Percentiles rank a stretch among this genome's conserved stretches.
Conservation (phyloP, 2,329 filamentous ascomycete genomes). For the Penicillium fuscoglaucum region DNA sequence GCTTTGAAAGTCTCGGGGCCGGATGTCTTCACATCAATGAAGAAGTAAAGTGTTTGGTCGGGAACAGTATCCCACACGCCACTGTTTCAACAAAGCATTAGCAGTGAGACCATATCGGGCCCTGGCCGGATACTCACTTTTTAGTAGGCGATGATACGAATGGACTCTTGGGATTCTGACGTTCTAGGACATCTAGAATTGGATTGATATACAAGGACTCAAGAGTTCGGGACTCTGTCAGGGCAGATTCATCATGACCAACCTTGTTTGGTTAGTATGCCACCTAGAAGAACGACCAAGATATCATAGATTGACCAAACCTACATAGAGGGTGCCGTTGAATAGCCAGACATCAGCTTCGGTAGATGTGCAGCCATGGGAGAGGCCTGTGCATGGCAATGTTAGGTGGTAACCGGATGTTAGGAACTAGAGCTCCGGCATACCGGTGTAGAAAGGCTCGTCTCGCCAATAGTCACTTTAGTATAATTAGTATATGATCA, state of each 20-base stretch:
- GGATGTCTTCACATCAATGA: slow-evolving; percentile 64
- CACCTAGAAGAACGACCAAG: background rate
- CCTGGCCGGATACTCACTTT: slow-evolving; percentile 41
- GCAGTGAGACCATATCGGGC: background rate
- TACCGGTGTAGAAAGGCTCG: slow-evolving; percentile 49
- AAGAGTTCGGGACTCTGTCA: slow-evolving; percentile 56
- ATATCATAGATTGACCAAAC: background rate
- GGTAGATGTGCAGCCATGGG: slow-evolving; percentile 57
- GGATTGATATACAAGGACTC: slow-evolving; percentile 61
- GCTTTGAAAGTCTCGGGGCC: slow-evolving; percentile 57
- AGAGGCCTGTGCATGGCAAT: slow-evolving; percentile 46
- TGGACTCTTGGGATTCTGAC: slow-evolving; percentile 55
- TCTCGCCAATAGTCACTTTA: slow-evolving; percentile 59
- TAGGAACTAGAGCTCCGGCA: slow-evolving; percentile 33
- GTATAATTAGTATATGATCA: slow-evolving; percentile 1
- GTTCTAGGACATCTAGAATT: slow-evolving; percentile 56
- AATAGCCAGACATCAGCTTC: slow-evolving; percentile 64
- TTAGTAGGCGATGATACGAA: slow-evolving; percentile 52
- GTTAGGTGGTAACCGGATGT: slow-evolving; percentile 15
- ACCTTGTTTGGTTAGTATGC: slow-evolving; percentile 41
- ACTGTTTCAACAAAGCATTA: slow-evolving; percentile 24
- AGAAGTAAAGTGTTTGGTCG: slow-evolving; percentile 63
- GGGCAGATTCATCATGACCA: slow-evolving; percentile 56
- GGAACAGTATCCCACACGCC: slow-evolving; percentile 61
- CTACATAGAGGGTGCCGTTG: slow-evolving; percentile 56